Evolutionary conservation across 1,284 basidiomycete species (phyloP).

Genomic region (Heterobasidion parviporum): DNA sequence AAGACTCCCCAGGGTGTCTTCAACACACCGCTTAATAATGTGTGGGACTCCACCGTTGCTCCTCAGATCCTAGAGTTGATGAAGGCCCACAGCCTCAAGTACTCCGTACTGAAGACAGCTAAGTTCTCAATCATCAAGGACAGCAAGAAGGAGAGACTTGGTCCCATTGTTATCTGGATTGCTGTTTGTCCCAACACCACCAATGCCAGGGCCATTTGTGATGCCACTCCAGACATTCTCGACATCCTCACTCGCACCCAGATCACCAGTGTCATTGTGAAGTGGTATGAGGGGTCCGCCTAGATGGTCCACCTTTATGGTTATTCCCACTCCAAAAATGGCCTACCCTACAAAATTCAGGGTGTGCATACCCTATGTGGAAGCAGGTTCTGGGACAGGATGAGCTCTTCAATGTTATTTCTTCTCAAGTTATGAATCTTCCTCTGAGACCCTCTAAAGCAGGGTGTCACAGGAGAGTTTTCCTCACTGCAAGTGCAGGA

Average conservation of each 20-base stretch:
- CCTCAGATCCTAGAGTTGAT: slow-evolving; percentile 24
- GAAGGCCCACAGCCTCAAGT: slow-evolving; percentile 22
- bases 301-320: slow-evolving; percentile 17
- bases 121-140: slow-evolving; percentile 26
- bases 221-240: slow-evolving; percentile 28
- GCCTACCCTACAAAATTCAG: too few species aligned
- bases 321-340: too few species aligned
- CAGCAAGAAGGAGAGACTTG: slow-evolving; percentile 18
- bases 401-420: too few species aligned
- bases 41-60: slow-evolving; percentile 22
- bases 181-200: slow-evolving; percentile 26
- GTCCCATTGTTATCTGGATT: slow-evolving; percentile 31
- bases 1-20: slow-evolving; percentile 31
- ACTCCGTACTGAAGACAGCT: slow-evolving; percentile 23
- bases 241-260: slow-evolving; percentile 21
- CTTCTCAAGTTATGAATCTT: too few species aligned
- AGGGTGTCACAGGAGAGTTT: too few species aligned
- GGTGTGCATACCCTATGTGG: too few species aligned
- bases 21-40: slow-evolving; percentile 20
- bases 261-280: slow-evolving; percentile 22
- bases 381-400: too few species aligned
- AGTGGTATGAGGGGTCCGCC: slow-evolving; percentile 27
- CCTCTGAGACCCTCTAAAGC: too few species aligned
- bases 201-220: slow-evolving; percentile 20
- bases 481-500: too few species aligned